Evolutionary conservation across 495 filamentous ascomycete species (phyloP).

Genomic region (Xylaria flabelliformis): DNA sequence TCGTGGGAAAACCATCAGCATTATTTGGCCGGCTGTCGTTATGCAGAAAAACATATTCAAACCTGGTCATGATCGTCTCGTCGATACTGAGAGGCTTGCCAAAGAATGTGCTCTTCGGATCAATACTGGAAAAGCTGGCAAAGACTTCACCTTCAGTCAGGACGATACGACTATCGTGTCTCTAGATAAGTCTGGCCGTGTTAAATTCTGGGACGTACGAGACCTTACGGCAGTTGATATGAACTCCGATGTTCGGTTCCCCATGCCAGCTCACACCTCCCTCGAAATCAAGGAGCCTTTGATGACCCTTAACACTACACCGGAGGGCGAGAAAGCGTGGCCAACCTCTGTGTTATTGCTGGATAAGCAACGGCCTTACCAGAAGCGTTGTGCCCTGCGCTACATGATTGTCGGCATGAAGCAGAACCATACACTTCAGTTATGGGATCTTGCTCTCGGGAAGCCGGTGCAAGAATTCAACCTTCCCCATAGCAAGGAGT

Average conservation of each 20-base stretch:
- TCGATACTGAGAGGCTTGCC: constrained; percentile 85
- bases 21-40: constrained; percentile 83
- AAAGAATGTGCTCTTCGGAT: constrained; percentile 87
- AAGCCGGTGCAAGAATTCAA: constrained; percentile 97
- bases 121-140: constrained; percentile 95
- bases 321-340: constrained; percentile 85
- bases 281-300: constrained; percentile 80
- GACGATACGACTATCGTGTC: constrained; percentile 94
- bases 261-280: constrained; percentile 58
- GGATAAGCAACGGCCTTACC: constrained; percentile 91
- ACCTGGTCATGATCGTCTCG: constrained; percentile 70
- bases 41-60: constrained; percentile 73
- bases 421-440: constrained; percentile 97
- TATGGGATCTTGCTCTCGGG: constrained; percentile 96
- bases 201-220: constrained; percentile 97
- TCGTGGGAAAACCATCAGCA: constrained; percentile 91
- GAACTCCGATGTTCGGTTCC: constrained; percentile 58
- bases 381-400: constrained; percentile 81
- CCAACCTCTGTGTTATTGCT: constrained; percentile 94
- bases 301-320: constrained; percentile 77
- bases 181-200: constrained; percentile 90
- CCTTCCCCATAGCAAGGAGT: constrained; percentile 95
- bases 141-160: constrained; percentile 96
- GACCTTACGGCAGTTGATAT: constrained; percentile 67
- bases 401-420: constrained; percentile 98